Base-by-base conservation (phyloP, 116 monocot species). In the Phalaenopsis hybrid region DNA sequence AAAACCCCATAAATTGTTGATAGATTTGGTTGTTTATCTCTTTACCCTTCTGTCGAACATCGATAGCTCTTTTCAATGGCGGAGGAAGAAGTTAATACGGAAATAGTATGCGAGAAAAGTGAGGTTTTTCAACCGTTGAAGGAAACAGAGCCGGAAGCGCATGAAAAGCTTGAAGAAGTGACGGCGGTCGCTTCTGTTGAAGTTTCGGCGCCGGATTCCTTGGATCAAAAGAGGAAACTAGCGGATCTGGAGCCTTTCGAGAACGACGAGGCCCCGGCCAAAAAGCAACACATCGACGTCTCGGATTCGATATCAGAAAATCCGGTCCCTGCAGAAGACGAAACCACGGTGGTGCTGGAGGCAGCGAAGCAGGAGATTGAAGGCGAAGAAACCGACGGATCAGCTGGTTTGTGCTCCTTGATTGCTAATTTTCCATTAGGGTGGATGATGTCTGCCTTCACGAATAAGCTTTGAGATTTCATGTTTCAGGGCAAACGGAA, bases 191-290 rank as follows among this genome's bases (percentile, higher is more conserved):
- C 10, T 20, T 25, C 20, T 48, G 46, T n/a, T 8, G 46, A 75
- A 75, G 75, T 0, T 18, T 15, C 11, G 75, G 23, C 9, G 18
- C 46, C 18, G 44, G 75, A 46, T 75, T 20, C 75, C 1, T 41
- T 48, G 46, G 90, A 87, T 76, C 87, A 81, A 74, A 92, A 92
- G 90, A 81, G 92, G 84, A 92, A 92, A 83, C 81, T 85, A 33
- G 87, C 81, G 43, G 87, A 90, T 52, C 46, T 88, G 13, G 84
- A 84, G n/a, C 48, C 83, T 23, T 13, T 0, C 6, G 83, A 79
- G n/a, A 75, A 44, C 59, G 77, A 76, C 4, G 72, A 67, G 79
- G 74, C 49, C 1, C 75, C 44, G 58, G 76, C 74, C 77, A 75
- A 75, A 74, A 48, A 82, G 55, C 65, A 17, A 73, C 83, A 82